Evolutionary conservation across 2,329 filamentous ascomycete species (phyloP).

Genomic region (Cryphonectria carpinicola): DNA sequence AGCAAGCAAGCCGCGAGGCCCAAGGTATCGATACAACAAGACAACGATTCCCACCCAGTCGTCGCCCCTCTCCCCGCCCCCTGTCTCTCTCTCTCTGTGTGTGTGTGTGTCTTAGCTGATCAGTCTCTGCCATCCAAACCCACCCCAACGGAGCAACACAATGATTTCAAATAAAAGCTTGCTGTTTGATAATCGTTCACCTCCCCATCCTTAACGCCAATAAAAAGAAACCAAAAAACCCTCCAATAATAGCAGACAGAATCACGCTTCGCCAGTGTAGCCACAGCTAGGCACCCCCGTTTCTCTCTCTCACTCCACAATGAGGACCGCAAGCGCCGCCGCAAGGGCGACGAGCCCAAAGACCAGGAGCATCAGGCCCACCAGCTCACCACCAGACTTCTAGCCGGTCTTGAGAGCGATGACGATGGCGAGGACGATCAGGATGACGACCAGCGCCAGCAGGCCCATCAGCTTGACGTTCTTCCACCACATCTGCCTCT

Average conservation of each 20-base stretch:
- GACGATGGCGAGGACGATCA: constrained; percentile 61
- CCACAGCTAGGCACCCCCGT: background rate
- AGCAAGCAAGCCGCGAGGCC: background rate
- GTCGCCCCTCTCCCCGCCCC: no score
- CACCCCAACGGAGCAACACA: background rate
- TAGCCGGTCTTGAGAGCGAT: constrained; percentile 53
- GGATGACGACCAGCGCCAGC: constrained; percentile 67
- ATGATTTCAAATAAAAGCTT: background rate
- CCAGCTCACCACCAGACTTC: constrained; percentile 10
- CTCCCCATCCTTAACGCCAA: constrained; percentile 19
- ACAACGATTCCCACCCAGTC: background rate
- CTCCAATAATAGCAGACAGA: background rate
- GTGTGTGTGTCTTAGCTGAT: no score
- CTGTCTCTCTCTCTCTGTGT: background rate
- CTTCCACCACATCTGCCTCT: constrained; percentile 99
- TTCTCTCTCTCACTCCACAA: background rate
- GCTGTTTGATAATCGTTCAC: background rate
- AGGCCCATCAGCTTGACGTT: constrained; percentile 93
- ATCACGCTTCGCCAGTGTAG: background rate
- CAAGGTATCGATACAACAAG: constrained; percentile 7
- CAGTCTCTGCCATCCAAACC: background rate
- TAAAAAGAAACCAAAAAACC: background rate
- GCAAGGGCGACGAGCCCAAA: constrained; percentile 4
- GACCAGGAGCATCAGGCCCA: constrained; percentile 17
- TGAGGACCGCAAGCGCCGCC: constrained; percentile 1